Base-by-base conservation (phyloP, 2,329 filamentous ascomycete species). In the Botrytis cinerea region DNA sequence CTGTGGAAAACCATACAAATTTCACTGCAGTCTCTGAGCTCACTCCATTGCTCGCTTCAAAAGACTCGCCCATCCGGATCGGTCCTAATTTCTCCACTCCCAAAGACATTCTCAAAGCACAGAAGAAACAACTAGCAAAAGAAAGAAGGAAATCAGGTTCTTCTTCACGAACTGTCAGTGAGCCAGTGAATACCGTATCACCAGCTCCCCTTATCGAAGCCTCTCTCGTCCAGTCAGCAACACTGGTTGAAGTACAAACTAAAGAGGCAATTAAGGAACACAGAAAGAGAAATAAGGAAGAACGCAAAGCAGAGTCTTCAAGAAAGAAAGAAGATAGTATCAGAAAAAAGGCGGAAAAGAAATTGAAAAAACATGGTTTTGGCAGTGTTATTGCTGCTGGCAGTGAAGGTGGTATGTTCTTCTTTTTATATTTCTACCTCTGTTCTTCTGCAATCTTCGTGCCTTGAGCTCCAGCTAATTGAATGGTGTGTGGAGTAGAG, bases 221-320 rank as follows among this genome's bases (percentile, higher is more conserved):
- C 6, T 7, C 9, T 51, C 38, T 25, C 12, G 14, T 4, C 2
- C 46, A 28, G 10, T 18, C 46, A 40, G 25, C 1, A 54, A 51
- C 16, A 10, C 46, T 46, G n/a, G 32, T 48, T 43, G 38, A 77
- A 76, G 54, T 59, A 18, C 20, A 25, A 72, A 35, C 48, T 0
- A 78, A 77, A 73, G 76, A 77, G 54, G 74, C 69, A 38, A 51
- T 68, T 7, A 78, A 76, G 35, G 68, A 67, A 35, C 77, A 77
- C 45, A 80, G 77, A 70, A 77, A 75, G 51, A 40, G 67, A 25
- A 74, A 77, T 38, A 77, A 77, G 38, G 76, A 75, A 25, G 74
- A 77, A 51, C 74, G 75, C 25, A 79, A 76, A 68, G 71, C 70
- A 61, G 78, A 78, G 28, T 61, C 73, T 12, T 40, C 54, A 25